Evolutionary conservation across 2,329 filamentous ascomycete species (phyloP).

Genomic region (Penicillium paneum): DNA sequence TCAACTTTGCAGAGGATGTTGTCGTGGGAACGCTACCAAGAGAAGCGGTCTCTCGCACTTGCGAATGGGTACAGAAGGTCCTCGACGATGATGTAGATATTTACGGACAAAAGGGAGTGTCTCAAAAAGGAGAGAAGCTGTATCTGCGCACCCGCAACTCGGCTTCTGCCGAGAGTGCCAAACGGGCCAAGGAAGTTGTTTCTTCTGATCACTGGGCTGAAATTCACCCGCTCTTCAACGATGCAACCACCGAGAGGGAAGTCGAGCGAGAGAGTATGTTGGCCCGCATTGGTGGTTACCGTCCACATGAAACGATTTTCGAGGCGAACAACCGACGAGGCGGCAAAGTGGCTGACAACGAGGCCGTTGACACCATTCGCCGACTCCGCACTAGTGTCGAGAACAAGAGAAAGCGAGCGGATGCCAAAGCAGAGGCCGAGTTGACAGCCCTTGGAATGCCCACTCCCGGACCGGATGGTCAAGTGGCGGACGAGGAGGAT

Average conservation of each 20-base stretch:
- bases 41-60: conserved; percentile 68
- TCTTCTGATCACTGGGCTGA: conserved; percentile 67
- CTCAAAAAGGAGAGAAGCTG: conserved; percentile 84
- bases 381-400: conserved; percentile 44
- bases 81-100: conserved; percentile 75
- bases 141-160: conserved; percentile 88
- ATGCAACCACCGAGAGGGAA: conserved; percentile 61
- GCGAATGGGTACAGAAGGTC: conserved; percentile 80
- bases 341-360: conserved; percentile 67
- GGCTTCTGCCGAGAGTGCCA: conserved; percentile 85
- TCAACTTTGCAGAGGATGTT: conserved; percentile 77
- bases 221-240: conserved; percentile 76
- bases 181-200: conserved; percentile 75
- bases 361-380: conserved; percentile 55
- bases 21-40: conserved; percentile 74
- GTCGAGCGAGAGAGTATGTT: conserved; percentile 80
- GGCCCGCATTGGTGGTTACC: conserved; percentile 80
- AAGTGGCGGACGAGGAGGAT: conserved; percentile 38
- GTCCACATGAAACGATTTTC: conserved; percentile 92
- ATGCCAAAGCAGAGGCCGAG: conserved; percentile 28
- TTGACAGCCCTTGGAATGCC: conserved; percentile 26
- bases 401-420: conserved; percentile 40
- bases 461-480: conserved; percentile 33
- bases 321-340: conserved; percentile 78
- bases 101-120: conserved; percentile 65